Conservation (phyloP, 2,329 filamentous ascomycete species). For the Bisporella sp. region DNA sequence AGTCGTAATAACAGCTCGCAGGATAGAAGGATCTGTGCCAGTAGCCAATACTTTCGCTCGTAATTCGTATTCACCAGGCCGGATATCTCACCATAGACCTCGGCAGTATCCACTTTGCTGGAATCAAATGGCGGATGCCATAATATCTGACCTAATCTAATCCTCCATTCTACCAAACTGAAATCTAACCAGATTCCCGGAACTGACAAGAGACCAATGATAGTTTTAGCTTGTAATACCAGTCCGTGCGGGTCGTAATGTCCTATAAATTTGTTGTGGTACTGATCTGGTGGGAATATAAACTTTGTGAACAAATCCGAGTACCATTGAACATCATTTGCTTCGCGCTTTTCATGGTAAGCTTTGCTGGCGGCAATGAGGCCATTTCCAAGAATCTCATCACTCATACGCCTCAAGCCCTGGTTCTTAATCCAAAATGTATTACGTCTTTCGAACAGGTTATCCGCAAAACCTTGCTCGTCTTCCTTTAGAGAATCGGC, state of each 20-base stretch:
- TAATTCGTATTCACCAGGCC: slow-evolving; percentile 49
- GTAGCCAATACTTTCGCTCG: slow-evolving; percentile 55
- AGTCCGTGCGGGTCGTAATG: slow-evolving; percentile 54
- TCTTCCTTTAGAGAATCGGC: slow-evolving; percentile 59
- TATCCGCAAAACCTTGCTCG: slow-evolving; percentile 29
- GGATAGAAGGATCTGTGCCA: slow-evolving; percentile 58
- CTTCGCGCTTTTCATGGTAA: not conserved
- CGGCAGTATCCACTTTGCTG: slow-evolving; percentile 46
- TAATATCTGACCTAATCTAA: slow-evolving; percentile 63
- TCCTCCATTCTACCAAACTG: slow-evolving; percentile 67
- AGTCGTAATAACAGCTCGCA: slow-evolving; percentile 60
- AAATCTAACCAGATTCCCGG: slow-evolving; percentile 70
- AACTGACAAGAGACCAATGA: slow-evolving; percentile 58
- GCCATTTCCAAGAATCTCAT: not conserved
- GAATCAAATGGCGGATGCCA: slow-evolving; percentile 49
- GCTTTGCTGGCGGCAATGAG: slow-evolving; percentile 7
- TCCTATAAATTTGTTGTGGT: slow-evolving; percentile 42
- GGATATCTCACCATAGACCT: slow-evolving; percentile 40
- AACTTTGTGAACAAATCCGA: slow-evolving; percentile 55
- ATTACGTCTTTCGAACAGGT: not conserved
- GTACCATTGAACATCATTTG: not conserved
- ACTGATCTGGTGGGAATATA: slow-evolving; percentile 41
- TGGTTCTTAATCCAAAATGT: not conserved
- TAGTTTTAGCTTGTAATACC: slow-evolving; percentile 61
- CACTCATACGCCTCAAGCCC: not conserved